phyloP scores from a whole-genome alignment of 2,329 filamentous ascomycete species.

The Diaporthe humulicola region DNA sequence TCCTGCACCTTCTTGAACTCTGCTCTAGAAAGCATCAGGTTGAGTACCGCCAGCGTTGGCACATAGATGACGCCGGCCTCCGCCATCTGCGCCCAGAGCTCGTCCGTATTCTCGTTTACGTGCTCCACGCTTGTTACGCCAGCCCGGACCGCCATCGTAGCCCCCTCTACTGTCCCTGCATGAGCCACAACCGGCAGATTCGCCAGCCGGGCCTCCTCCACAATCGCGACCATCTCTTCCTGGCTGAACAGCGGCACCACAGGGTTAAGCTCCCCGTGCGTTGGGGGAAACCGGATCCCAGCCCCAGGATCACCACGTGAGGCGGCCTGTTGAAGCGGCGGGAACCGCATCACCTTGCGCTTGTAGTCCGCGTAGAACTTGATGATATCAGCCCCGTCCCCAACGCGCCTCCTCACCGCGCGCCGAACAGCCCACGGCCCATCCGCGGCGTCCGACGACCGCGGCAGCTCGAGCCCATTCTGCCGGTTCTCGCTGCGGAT shows the following conservation, averaged over 20 bases:
- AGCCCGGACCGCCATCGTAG: slow-evolving; percentile 59
- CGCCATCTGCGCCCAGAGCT: slow-evolving; percentile 58
- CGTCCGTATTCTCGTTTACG: slow-evolving; percentile 53
- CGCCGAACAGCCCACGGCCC: slow-evolving; percentile 59
- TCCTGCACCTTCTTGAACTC: slow-evolving; percentile 45
- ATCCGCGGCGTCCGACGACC: slow-evolving; percentile 60
- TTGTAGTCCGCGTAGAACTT: slow-evolving; percentile 65
- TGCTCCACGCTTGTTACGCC: slow-evolving; percentile 65
- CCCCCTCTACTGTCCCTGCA: slow-evolving; percentile 55
- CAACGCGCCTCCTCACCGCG: slow-evolving; percentile 61
- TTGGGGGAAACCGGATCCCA: slow-evolving; percentile 52
- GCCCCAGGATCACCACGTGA: slow-evolving; percentile 33
- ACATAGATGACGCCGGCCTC: slow-evolving; percentile 62
- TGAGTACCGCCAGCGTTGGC: slow-evolving; percentile 64
- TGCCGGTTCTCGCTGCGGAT: slow-evolving; percentile 60
- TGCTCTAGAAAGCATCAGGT: slow-evolving; percentile 44
- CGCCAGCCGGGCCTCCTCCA: slow-evolving; percentile 58
- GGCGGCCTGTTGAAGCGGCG: slow-evolving; percentile 49
- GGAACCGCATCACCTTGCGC: slow-evolving; percentile 58
- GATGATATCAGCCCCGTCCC: slow-evolving; percentile 63
- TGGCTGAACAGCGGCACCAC: slow-evolving; percentile 60
- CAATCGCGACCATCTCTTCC: slow-evolving; percentile 64
- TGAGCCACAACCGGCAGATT: slow-evolving; percentile 59
- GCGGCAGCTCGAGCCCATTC: slow-evolving; percentile 49
- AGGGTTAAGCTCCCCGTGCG: slow-evolving; percentile 51